Percentiles rank a stretch among this genome's conserved stretches.
phyloP scores from a whole-genome alignment of 2,329 filamentous ascomycete species.

The Hirsutella minnesotensis region DNA sequence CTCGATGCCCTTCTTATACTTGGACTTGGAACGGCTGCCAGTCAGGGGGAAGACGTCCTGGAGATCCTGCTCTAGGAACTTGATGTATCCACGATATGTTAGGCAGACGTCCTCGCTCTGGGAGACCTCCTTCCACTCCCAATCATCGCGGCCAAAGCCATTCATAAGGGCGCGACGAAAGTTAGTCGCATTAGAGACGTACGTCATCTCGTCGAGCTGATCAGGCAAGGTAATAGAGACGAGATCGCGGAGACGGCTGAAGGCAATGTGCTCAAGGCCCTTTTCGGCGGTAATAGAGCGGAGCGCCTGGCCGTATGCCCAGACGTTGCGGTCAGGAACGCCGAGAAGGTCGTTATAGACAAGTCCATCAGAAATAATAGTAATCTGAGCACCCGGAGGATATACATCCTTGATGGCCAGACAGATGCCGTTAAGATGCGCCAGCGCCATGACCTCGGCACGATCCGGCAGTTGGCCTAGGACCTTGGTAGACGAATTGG shows the following conservation, averaged over 20 bases:
- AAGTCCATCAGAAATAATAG: conserved; percentile 42
- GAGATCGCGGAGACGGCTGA: conserved; percentile 37
- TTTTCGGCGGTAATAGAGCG: conserved; percentile 26
- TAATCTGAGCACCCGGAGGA: conserved; percentile 33
- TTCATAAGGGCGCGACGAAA: conserved; percentile 36
- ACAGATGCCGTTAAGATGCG: conserved; percentile 37
- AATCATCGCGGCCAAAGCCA: conserved; percentile 27
- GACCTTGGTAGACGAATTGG: conserved; percentile 42
- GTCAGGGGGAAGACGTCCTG: conserved; percentile 28
- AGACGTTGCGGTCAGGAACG: conserved; percentile 37
- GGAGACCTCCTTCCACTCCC: conserved; percentile 30
- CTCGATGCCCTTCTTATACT: conserved; percentile 35
- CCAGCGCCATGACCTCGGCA: conserved; percentile 40
- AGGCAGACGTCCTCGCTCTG: conserved; percentile 35
- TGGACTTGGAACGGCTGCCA: conserved; percentile 25
- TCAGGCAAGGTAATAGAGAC: conserved; percentile 27
- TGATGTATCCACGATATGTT: conserved; percentile 42
- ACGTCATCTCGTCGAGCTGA: conserved; percentile 35
- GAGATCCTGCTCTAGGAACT: conserved; percentile 39
- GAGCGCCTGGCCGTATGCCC: conserved; percentile 37
- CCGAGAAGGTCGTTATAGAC: conserved; percentile 44
- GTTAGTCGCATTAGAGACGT: conserved; percentile 37
- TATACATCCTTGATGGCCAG: conserved; percentile 33
- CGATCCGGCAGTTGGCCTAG: conserved; percentile 42
- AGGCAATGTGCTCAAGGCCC: conserved; percentile 31